Evolutionary conservation across 1,284 basidiomycete genomes (phyloP).

Genomic region (Cutaneotrichosporon curvatum): DNA sequence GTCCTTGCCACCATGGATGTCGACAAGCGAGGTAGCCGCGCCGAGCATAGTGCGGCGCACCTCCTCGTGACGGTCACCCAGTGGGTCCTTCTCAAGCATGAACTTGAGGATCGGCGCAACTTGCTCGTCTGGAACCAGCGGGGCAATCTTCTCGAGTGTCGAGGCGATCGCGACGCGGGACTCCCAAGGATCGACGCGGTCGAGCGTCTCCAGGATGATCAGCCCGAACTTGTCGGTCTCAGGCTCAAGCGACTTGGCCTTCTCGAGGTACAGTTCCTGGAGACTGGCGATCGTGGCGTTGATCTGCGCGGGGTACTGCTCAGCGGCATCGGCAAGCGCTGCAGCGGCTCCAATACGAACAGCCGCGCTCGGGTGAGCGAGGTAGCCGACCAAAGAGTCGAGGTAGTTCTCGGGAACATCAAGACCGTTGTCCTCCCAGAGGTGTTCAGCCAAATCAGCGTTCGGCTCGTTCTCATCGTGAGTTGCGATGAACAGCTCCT

Average conservation of each 20-base stretch:
- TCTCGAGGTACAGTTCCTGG: constrained; percentile 72
- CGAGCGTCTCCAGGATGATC: constrained; percentile 82
- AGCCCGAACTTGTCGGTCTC: constrained; percentile 91
- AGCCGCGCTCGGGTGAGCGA: constrained; percentile 74
- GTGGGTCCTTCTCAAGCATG: constrained; percentile 72
- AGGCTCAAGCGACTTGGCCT: constrained; percentile 78
- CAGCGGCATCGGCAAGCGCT: constrained; percentile 71
- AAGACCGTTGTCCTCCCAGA: constrained; percentile 96
- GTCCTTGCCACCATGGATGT: constrained; percentile 68
- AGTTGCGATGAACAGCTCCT: constrained; percentile 79
- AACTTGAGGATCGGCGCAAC: constrained; percentile 81
- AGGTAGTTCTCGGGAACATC: constrained; percentile 76
- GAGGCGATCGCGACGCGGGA: constrained; percentile 69
- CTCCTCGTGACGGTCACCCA: constrained; percentile 76
- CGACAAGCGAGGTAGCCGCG: constrained; percentile 75
- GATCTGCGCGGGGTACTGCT: constrained; percentile 65
- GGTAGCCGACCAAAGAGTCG: constrained; percentile 57
- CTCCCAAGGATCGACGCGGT: constrained; percentile 87
- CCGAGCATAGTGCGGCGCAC: constrained; percentile 82
- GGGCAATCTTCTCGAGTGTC: constrained; percentile 64
- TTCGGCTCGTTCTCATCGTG: constrained; percentile 94
- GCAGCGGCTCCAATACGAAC: constrained; percentile 68
- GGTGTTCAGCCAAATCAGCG: constrained; percentile 65
- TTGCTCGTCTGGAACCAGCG: constrained; percentile 58
- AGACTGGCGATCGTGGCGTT: constrained; percentile 52